phyloP scores from a whole-genome alignment of 768 basidiomycete species.

The Macrolepiota dolichaula region DNA sequence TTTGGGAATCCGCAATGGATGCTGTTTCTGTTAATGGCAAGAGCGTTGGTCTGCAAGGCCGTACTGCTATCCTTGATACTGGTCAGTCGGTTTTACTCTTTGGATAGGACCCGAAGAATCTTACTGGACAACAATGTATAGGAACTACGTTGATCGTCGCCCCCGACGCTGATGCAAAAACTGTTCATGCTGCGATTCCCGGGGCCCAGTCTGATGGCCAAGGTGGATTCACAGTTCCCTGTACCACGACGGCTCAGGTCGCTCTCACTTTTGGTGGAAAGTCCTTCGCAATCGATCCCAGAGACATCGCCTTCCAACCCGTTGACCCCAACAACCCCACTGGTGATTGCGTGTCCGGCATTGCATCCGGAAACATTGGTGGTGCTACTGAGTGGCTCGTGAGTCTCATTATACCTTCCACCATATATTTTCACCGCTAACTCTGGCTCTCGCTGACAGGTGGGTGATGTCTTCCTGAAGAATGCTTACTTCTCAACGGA shows the following conservation, averaged over 20 bases:
- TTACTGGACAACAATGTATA: conserved; percentile 8
- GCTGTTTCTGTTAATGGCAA: conserved; percentile 56
- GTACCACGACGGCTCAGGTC: conserved; percentile 50
- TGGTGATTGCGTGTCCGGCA: conserved; percentile 59
- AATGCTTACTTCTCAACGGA: conserved; percentile 38
- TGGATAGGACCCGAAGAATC: background rate
- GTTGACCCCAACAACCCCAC: conserved; percentile 42
- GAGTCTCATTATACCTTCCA: conserved; percentile 24
- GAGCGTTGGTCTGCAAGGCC: conserved; percentile 47
- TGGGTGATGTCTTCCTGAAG: conserved; percentile 41
- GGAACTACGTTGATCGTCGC: conserved; percentile 14
- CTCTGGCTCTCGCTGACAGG: conserved; percentile 14
- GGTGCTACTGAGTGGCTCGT: conserved; percentile 60
- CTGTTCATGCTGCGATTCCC: conserved; percentile 55
- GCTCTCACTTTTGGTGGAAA: conserved; percentile 58
- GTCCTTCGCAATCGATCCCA: conserved; percentile 55
- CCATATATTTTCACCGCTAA: background rate
- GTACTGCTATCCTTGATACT: conserved; percentile 72
- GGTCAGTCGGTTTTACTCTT: conserved; percentile 20
- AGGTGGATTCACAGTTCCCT: conserved; percentile 56
- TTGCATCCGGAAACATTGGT: conserved; percentile 50
- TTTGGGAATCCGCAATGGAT: conserved; percentile 77
- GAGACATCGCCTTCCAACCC: conserved; percentile 55
- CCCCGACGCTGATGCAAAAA: conserved; percentile 41
- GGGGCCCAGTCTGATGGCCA: conserved; percentile 45